Evolutionary conservation across 2,329 filamentous ascomycete species (phyloP), one percentile per base, ranked within the genome.

Genomic region (Tolypocladium album): DNA sequence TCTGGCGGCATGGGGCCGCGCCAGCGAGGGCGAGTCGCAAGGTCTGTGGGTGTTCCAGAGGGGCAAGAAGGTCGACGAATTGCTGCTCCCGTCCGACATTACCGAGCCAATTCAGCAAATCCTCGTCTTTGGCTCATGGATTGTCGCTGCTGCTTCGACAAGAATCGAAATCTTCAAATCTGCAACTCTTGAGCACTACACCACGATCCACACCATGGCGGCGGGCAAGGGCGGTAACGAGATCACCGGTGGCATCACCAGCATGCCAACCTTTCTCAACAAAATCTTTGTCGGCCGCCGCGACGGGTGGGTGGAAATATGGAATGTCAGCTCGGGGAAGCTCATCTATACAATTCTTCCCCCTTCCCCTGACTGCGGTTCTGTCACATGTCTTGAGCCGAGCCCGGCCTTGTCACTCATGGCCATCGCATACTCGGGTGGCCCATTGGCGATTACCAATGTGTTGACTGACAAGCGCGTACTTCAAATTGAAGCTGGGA

Each of bases 181-280:
- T 55, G 76, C 82, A 15, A 92, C 86, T 1, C 81, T 89, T 39
- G 92, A 97, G 72, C 90, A 97, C 72, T 96, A 97, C 74, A 96
- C 93, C 0, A 92, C 90, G 0, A 80, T 97, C 22, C 81, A 83
- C 58, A 84, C 83, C 5, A 79, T 82, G 61, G 77, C 82, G 1
- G 76, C 80, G 1, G 77, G 76, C 63, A 78, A 84, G 39, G 81
- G 81, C 24, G 83, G 84, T 59, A 87, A 86, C 65, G 78, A 87
- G 65, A 85, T 97, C 60, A 91, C 89, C 0, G 89, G 89, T 31
- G 86, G 88, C 57, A 82, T 96, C 66, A 88, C 86, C 70, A 95
- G 85, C 68, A 91, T 97, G 88, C 92, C 93, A 1, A 97, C 94
- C 0, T 96, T 92, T 73, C 75, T 99, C 62, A 99, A 99, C 79